These are phyloP conservation scores for Sabuloglossum arenarium DNA, from an alignment of 495 filamentous ascomycete species.

Conservation along the genomic window DNA sequence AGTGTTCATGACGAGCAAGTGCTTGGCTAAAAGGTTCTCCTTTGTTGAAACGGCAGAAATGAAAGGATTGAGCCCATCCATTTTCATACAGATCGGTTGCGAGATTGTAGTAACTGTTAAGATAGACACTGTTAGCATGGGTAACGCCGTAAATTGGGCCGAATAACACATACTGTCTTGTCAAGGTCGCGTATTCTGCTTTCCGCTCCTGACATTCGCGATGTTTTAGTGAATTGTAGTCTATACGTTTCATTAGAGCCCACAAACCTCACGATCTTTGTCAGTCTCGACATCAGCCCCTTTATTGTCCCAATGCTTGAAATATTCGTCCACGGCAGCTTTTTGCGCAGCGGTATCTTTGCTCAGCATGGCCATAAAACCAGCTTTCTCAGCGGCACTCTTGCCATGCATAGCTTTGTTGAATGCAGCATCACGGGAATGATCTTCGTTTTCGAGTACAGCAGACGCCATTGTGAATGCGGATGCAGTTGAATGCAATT, in stretches of 20 bases:
- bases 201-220: conserved; percentile 38
- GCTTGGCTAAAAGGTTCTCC: conserved; percentile 82
- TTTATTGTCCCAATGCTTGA: conserved; percentile 99
- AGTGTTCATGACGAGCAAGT: conserved; percentile 95
- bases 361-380: conserved; percentile 62
- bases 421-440: conserved; percentile 79
- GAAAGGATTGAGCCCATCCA: conserved; percentile 87
- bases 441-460: conserved; percentile 69
- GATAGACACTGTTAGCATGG: background rate
- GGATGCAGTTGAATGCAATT: background rate
- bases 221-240: background rate
- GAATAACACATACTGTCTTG: conserved; percentile 52
- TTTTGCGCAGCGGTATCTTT: conserved; percentile 72
- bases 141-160: background rate
- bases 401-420: conserved; percentile 82
- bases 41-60: conserved; percentile 90
- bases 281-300: conserved; percentile 60
- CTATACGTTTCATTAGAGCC: background rate
- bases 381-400: conserved; percentile 46
- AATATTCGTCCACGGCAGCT: conserved; percentile 89
- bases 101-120: conserved; percentile 80
- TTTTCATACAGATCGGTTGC: conserved; percentile 96
- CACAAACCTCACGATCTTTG: conserved; percentile 49
- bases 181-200: conserved; percentile 85
- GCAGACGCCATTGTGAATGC: conserved; percentile 41